Base-by-base conservation (phyloP, 2,329 filamentous ascomycete species). In the Aspergillus alliaceus region DNA sequence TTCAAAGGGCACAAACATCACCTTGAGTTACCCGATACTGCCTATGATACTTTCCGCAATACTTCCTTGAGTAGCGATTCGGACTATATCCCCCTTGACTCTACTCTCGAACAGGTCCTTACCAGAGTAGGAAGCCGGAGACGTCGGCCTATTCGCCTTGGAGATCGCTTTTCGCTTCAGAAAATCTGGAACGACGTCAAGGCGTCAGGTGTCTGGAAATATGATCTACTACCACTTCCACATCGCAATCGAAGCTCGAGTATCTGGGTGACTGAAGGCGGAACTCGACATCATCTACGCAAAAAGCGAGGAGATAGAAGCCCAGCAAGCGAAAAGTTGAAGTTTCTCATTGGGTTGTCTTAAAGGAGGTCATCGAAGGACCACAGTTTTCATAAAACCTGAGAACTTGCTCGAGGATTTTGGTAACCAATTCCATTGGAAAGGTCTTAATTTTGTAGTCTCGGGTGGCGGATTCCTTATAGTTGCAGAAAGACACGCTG, bases 61-160 rank as follows among this genome's bases (percentile, higher is more conserved):
- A 49, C 64, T 18, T 47, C 58, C 6, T 27, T 59, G 20, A 64
- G 56, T 22, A 49, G 51, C 12, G 56, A 62, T 24, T 35, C 53
- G 8, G 65, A 66, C 20, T 67, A 59, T 53, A 50, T 64, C 7
- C 64, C 64, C 6, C 61, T 66, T 2, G 63, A 65, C 48, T 64
- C 64, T 22, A 63, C 60, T 12, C 42, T 67, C 24, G 59, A 63
- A 37, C 57, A 60, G 6, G 54, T 67, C 4, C 46, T 67, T 42
- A 59, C 63, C 9, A 50, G 53, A 6, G 46, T 67, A 32, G 53
- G 56, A 11, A 53, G 37, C 24, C 46, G 56, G 1, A 56, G 52
- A 31, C 57, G 54, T 25, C 51, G 59, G 14, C 51, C 58, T 24
- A 54, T 53, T 12, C 53, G 54, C 12, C 27, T 61, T n/a, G 50